These are phyloP conservation scores for Phytophthora pisi DNA, from an alignment of 352 stramenopile species.

Conservation along the genomic window DNA sequence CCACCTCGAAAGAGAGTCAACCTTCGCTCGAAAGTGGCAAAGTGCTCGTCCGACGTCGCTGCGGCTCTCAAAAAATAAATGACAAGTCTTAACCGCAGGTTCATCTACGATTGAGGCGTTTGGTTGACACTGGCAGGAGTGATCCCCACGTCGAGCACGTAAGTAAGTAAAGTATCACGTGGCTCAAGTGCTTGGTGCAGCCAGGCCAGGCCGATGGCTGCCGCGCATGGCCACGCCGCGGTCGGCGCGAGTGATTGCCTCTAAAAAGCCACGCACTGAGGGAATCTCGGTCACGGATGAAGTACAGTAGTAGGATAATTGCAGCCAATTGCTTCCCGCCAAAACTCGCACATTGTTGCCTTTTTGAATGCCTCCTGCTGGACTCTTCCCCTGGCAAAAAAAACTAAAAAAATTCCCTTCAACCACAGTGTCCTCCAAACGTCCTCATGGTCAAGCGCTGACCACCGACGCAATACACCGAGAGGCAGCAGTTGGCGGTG, in stretches of 20 bases:
- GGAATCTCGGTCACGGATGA: too few relatives aligned
- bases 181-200: conserved; percentile 26
- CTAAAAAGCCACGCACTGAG: neutral
- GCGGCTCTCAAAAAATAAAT: too few relatives aligned
- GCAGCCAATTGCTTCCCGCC: neutral
- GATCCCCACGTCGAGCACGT: too few relatives aligned
- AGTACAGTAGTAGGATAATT: neutral
- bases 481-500: too few relatives aligned
- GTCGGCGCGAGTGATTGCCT: conserved; percentile 5
- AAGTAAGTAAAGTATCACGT: conserved; percentile 6
- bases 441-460: neutral
- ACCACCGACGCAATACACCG: too few relatives aligned
- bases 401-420: neutral
- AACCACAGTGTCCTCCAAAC: neutral
- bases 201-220: conserved; percentile 3
- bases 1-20: neutral
- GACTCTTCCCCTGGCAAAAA: neutral
- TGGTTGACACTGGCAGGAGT: too few relatives aligned
- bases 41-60: neutral
- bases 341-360: neutral
- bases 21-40: neutral
- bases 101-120: too few relatives aligned
- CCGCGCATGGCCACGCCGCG: neutral
- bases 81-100: too few relatives aligned
- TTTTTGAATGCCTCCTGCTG: conserved; percentile 1